These are phyloP conservation scores for Curvularia lunata DNA, from an alignment of 2,329 filamentous ascomycete species.

Conservation along the genomic window DNA sequence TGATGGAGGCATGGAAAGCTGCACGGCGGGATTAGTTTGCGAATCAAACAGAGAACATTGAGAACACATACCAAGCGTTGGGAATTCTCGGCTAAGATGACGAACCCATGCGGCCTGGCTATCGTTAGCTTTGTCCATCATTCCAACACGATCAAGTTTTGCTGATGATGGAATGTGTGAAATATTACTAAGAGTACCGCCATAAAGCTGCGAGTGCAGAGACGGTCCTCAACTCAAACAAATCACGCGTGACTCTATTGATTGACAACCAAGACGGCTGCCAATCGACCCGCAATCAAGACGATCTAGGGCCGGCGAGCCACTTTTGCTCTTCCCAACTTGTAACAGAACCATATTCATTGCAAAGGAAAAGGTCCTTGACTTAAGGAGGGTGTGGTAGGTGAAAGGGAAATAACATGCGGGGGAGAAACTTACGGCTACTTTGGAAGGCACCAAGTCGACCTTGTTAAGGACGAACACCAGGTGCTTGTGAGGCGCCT, in stretches of 20 bases:
- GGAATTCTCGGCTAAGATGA: constrained; percentile 84
- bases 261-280: constrained; percentile 87
- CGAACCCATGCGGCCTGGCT: constrained; percentile 90
- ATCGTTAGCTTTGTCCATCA: constrained; percentile 32
- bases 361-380: constrained; percentile 73
- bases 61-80: constrained; percentile 70
- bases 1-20: constrained; percentile 89
- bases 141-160: constrained; percentile 21
- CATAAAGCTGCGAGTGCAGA: constrained; percentile 67
- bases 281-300: constrained; percentile 72
- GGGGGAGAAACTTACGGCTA: constrained; percentile 78
- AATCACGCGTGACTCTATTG: constrained; percentile 79
- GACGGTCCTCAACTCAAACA: constrained; percentile 97
- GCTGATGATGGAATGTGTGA: constrained; percentile 71
- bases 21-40: not conserved
- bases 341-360: constrained; percentile 96
- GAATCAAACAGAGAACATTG: not conserved
- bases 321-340: constrained; percentile 92
- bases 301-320: constrained; percentile 69
- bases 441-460: constrained; percentile 87
- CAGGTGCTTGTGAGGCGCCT: constrained; percentile 95
- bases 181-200: constrained; percentile 98
- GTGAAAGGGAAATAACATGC: not conserved
- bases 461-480: constrained; percentile 90
- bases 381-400: constrained; percentile 78